A percentile compares a stretch with the other conserved stretches of the same genome.
Evolutionary conservation across 148 eudicot genomes (phyloP).

Genomic region (Polygonum maritimum): DNA sequence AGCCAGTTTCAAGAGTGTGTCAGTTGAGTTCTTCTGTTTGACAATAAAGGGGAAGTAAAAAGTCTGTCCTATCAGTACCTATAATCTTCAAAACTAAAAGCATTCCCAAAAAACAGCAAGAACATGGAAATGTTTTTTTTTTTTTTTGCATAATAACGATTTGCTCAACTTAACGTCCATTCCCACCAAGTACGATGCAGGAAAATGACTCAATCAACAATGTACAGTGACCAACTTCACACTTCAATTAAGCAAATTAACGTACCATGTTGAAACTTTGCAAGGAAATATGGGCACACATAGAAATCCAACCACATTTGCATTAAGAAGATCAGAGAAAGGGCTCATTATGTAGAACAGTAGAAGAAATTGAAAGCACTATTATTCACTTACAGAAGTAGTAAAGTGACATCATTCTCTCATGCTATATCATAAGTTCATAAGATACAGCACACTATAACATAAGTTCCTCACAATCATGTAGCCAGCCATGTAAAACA

Average conservation of each 20-base stretch:
- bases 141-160: neutral
- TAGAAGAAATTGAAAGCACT: neutral
- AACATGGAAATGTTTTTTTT: neutral
- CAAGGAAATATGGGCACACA: neutral
- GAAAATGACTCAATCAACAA: neutral
- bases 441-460: too few species aligned
- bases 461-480: neutral
- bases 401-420: neutral
- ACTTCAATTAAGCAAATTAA: neutral
- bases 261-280: neutral
- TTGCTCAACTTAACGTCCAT: neutral
- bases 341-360: neutral
- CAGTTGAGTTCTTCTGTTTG: neutral
- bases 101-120: neutral
- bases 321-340: neutral
- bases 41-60: neutral
- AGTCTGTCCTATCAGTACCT: neutral
- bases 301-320: neutral
- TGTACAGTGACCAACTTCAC: neutral
- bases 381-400: too few species aligned
- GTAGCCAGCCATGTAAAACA: neutral
- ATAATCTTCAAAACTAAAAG: neutral
- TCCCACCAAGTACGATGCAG: neutral
- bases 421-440: neutral
- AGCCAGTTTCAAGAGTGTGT: neutral